These are phyloP conservation scores for Aspergillus bombycis DNA, from an alignment of 2,329 filamentous ascomycete genomes.

Conservation along the genomic window DNA sequence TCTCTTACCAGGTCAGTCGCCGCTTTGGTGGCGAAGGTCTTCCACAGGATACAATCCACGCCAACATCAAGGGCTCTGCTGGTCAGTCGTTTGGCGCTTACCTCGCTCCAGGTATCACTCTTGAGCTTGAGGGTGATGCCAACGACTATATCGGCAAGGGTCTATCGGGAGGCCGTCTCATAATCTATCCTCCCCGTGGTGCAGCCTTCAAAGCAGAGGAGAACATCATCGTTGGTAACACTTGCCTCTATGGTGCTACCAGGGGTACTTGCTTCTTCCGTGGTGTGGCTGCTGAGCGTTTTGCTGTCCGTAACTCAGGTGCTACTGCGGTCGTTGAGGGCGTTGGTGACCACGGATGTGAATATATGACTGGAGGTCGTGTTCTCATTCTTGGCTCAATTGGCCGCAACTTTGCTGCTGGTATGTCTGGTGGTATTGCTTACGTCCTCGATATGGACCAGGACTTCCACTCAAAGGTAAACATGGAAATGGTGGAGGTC, in stretches of 20 bases:
- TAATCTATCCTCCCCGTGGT: conserved; percentile 87
- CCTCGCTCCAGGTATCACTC: conserved; percentile 87
- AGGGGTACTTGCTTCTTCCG: conserved; percentile 94
- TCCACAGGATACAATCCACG: conserved; percentile 90
- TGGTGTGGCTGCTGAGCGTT: conserved; percentile 92
- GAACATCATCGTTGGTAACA: conserved; percentile 91
- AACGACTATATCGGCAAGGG: conserved; percentile 98
- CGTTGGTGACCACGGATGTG: conserved; percentile 92
- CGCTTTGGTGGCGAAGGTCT: conserved; percentile 86
- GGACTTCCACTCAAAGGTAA: conserved; percentile 91
- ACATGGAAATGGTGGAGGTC: conserved; percentile 96
- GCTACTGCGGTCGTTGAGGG: conserved; percentile 95
- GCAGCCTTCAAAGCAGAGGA: conserved; percentile 95
- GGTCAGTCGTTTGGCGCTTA: conserved; percentile 96
- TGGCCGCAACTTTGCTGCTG: conserved; percentile 94
- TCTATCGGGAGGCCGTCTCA: conserved; percentile 87
- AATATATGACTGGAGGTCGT: conserved; percentile 98
- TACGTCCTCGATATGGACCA: conserved; percentile 89
- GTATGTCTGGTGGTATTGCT: conserved; percentile 98
- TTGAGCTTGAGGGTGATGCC: conserved; percentile 92
- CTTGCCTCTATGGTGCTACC: conserved; percentile 93
- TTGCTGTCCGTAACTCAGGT: conserved; percentile 94
- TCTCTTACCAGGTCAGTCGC: conserved; percentile 95
- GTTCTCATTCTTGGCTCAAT: conserved; percentile 84
- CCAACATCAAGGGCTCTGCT: conserved; percentile 94